phyloP scores from a whole-genome alignment of 768 basidiomycete species.

The Boletus subcaerulescens region DNA sequence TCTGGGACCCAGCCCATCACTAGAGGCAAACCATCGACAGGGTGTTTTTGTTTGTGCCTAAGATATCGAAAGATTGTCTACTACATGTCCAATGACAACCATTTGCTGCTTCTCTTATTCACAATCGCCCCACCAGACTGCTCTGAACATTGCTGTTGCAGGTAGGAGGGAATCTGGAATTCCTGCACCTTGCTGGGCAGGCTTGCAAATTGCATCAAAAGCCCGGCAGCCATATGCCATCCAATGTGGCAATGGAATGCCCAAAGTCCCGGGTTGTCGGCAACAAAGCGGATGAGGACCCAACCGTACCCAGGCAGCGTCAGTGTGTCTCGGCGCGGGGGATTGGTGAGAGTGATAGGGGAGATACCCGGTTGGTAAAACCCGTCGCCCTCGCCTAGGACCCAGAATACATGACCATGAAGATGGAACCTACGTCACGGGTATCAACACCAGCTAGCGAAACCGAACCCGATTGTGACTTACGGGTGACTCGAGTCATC shows the following conservation, averaged over 20 bases:
- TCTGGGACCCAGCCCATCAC: too few species aligned
- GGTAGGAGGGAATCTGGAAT: slow-evolving; percentile 34
- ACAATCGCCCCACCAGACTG: slow-evolving; percentile 28
- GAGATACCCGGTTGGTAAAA: slow-evolving; percentile 28
- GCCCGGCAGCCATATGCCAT: slow-evolving; percentile 41
- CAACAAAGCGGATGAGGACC: slow-evolving; percentile 38
- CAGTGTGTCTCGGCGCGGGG: slow-evolving; percentile 42
- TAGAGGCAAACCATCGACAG: too few species aligned
- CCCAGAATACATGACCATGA: slow-evolving; percentile 36
- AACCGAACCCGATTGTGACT: not conserved
- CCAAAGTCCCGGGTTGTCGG: slow-evolving; percentile 46
- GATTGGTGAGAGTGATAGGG: slow-evolving; percentile 33
- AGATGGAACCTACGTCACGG: slow-evolving; percentile 32
- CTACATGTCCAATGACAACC: slow-evolving; percentile 19
- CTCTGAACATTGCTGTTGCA: slow-evolving; percentile 32
- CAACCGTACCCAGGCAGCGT: slow-evolving; percentile 39
- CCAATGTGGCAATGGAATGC: slow-evolving; percentile 44
- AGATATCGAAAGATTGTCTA: too few species aligned
- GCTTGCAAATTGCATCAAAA: slow-evolving; percentile 41
- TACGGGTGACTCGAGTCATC: slow-evolving; percentile 33
- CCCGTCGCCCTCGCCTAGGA: slow-evolving; percentile 37
- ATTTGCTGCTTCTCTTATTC: slow-evolving; percentile 19
- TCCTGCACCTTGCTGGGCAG: slow-evolving; percentile 34
- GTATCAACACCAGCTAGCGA: not conserved
- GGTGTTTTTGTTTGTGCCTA: too few species aligned